Evolutionary conservation across 257 asterid genomes (phyloP).

Genomic region (Fraxinus americana): DNA sequence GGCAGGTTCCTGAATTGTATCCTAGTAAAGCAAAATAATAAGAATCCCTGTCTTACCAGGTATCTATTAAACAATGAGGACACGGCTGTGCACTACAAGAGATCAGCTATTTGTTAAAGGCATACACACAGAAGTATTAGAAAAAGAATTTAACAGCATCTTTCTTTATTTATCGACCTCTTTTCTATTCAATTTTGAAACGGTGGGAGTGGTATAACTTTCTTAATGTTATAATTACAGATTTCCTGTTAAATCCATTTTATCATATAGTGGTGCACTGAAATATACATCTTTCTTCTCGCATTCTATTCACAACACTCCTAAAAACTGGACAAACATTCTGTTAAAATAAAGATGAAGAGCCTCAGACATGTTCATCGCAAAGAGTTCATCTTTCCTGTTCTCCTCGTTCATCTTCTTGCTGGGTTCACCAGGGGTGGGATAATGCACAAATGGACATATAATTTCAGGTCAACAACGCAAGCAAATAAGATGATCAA

Average conservation of each 20-base stretch:
- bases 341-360: conserved; percentile 8
- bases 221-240: not conserved
- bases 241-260: not conserved
- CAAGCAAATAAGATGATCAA: conserved; percentile 3
- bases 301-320: not conserved
- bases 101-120: not conserved
- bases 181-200: not conserved
- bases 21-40: not conserved
- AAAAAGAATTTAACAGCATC: not conserved
- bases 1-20: not conserved
- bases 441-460: not conserved
- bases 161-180: not conserved
- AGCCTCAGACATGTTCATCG: not conserved
- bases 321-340: conserved; percentile 6
- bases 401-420: conserved; percentile 2
- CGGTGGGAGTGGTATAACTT: not conserved
- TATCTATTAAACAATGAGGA: not conserved
- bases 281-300: not conserved
- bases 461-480: not conserved
- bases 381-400: not conserved
- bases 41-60: not conserved
- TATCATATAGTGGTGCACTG: not conserved
- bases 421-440: conserved; percentile 7
- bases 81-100: not conserved
- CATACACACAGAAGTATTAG: not conserved